Evolutionary conservation across 2,329 filamentous ascomycete species (phyloP), one percentile per base, ranked within the genome.

Genomic region (Hymenoscyphus infarciens): DNA sequence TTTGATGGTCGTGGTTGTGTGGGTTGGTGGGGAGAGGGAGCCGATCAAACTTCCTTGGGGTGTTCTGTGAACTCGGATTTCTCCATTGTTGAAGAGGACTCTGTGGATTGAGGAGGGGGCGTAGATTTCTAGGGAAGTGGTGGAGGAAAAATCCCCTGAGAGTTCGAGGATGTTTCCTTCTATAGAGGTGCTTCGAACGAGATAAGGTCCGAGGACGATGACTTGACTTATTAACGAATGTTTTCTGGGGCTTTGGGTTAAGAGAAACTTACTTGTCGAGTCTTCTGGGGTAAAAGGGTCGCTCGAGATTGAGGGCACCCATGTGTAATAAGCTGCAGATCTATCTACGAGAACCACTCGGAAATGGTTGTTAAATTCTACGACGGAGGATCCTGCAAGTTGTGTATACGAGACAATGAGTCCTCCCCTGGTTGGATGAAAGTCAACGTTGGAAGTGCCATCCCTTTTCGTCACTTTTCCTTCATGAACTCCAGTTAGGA

Each of bases 291-390:
- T 66, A 39, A 60, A 68, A 16, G 69, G 69, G 63, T 85, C 72
- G 5, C 76, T 77, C 0, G 77, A 79, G 7, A 83, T 74, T 1
- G 79, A 74, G 2, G 84, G 81, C 0, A 80, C 81, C 79, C 83
- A 87, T 70, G 86, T 84, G 0, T 77, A 74, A 68, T 85, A 86
- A 0, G 84, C 84, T 0, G 80, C 74, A 1, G 77, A 73, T 11
- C 83, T 76, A 65, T 87, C 83, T 15, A 86, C 74, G 1, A 87
- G 72, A 16, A 85, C 76, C 10, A 84, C 76, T 1, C 78, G 74
- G 0, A 81, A 74, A 0, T 80, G 79, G 60, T 82, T 80, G 3
- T 76, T 75, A 8, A 82, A 72, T 5, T 79, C 74, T 0, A 86
- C 58, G 0, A 81, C 71, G 16, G 78, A 81, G 59, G 79, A 77